Percentiles rank a stretch among this genome's conserved stretches.
Conservation (phyloP, 805 yeast species). For the Pichia paraexigua region DNA sequence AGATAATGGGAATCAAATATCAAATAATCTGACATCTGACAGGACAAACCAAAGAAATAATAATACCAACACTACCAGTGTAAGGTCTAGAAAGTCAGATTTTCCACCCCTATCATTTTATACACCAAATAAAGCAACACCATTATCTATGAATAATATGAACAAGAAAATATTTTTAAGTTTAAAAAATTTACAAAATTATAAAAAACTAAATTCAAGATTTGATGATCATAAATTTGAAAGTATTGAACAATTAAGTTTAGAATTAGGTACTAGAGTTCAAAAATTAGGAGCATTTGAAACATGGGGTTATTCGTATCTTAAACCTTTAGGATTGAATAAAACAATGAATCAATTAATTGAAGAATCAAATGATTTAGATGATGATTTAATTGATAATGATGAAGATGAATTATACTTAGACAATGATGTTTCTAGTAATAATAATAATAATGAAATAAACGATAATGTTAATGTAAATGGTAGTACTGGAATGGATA, state of each 20-base stretch:
- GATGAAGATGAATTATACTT: constrained; percentile 8
- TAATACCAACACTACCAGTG: background rate
- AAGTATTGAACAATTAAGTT: constrained; percentile 9
- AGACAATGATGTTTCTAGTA: background rate
- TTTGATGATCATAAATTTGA: constrained; percentile 1
- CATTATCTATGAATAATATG: constrained; percentile 1
- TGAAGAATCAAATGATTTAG: constrained; percentile 15
- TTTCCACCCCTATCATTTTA: constrained; percentile 12
- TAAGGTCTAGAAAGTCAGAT: constrained; percentile 15
- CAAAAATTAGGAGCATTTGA: constrained; percentile 7
- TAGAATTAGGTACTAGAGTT: constrained; percentile 11
- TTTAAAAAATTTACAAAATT: constrained; percentile 11
- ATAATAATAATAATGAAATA: background rate
- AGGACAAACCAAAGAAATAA: background rate
- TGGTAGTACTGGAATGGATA: background rate
- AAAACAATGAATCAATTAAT: constrained; percentile 41
- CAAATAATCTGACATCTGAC: background rate
- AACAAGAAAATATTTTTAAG: background rate
- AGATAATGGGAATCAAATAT: constrained; percentile 3
- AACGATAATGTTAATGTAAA: background rate
- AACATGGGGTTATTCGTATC: constrained; percentile 10
- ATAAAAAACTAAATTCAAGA: constrained; percentile 5
- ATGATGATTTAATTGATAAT: background rate
- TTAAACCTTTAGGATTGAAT: constrained; percentile 44
- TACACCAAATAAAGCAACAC: constrained; percentile 7